phyloP scores from a whole-genome alignment of 495 filamentous ascomycete species.

The Penicillium samsonianum region DNA sequence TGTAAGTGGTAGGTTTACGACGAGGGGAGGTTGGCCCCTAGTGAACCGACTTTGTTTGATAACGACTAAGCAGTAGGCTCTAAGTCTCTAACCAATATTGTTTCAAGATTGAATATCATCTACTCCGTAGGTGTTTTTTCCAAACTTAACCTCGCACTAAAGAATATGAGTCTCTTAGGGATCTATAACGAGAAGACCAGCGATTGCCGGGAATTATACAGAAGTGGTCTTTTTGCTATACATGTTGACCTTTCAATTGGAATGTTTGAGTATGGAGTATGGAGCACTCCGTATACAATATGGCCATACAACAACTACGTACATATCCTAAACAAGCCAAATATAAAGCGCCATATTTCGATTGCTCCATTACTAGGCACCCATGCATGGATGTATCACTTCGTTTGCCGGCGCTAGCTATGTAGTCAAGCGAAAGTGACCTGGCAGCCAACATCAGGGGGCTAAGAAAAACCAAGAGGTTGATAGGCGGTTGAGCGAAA shows the following conservation, averaged over 20 bases:
- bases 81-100: too few species aligned
- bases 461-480: neutral
- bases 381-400: neutral
- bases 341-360: neutral
- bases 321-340: too few species aligned
- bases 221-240: neutral
- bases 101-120: neutral
- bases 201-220: neutral
- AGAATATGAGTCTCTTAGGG: neutral
- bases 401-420: neutral
- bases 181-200: neutral
- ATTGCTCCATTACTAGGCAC: neutral
- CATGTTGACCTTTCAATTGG: neutral
- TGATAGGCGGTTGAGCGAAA: neutral
- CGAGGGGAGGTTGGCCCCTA: neutral
- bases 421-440: neutral
- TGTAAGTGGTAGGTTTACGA: neutral
- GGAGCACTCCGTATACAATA: neutral
- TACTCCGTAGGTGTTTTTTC: neutral
- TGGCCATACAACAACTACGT: neutral
- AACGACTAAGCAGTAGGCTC: too few species aligned
- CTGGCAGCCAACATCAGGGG: neutral
- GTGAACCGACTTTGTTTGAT: neutral
- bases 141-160: neutral
- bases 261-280: neutral